Base-by-base conservation (phyloP, 2,329 filamentous ascomycete species). In the Fusarium sp. region DNA sequence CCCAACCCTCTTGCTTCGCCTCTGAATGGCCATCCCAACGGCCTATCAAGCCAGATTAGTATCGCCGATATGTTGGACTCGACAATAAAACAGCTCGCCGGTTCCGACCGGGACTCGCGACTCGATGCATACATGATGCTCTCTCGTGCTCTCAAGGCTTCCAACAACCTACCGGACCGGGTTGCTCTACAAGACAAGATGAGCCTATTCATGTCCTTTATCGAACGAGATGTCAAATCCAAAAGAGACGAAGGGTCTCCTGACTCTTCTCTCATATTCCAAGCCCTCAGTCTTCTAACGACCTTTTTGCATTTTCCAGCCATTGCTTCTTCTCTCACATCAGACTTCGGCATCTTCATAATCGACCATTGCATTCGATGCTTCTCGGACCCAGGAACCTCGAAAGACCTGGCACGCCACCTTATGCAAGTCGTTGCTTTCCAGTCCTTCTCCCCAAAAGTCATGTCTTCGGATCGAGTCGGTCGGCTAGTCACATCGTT, bases 61-160 rank as follows among this genome's bases (percentile, higher is more conserved):
- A 90, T 97, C 63, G 87, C 88, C 72, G 90, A 90, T 75, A 96
- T 98, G 91, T 83, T 98, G 72, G 93, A 97, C 75, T 97, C 94
- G 2, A 90, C 94, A 10, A 88, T 94, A 39, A 91, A 93, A 81
- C 93, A 96, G 81, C 87, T 99, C 52, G 93, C 92, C 41, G 91
- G 93, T 27, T 85, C 90, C 35, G 92, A 94, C 73, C 87, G 92
- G 59, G 88, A 90, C 63, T 91, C 90, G 18, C 92, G 92, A 73
- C 82, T 96, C 37, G 96, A 99, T 82, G 94, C 95, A 54, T 98
- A 99, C 78, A 90, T 91, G 79, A 92, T 92, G 77, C 85, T 99
- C 48, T 89, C 92, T 37, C 88, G 90, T 38, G 91, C 92, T 8
- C 84, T 98, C 75, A 93, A 94, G 79, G 88, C 92, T 10, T 97